Percentiles rank a stretch among this genome's conserved stretches.
These are phyloP conservation scores for Solanum hybrid DNA, from an alignment of 305 asterid species.

Conservation along the genomic window DNA sequence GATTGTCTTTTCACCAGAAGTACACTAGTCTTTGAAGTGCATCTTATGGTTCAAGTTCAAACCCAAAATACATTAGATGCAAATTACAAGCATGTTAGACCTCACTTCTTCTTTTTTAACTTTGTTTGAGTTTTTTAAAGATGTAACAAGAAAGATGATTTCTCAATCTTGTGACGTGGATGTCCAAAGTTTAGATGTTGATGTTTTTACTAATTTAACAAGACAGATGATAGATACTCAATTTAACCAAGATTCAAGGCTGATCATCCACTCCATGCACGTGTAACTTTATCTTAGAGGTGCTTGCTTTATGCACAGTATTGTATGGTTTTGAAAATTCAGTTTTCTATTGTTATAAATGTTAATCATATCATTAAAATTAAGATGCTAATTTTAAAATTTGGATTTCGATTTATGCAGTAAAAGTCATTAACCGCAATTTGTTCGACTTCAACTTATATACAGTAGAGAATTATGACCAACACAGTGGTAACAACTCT, in stretches of 20 bases:
- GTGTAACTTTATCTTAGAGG: not conserved
- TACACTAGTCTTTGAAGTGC: too few relatives aligned
- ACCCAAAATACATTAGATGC: not conserved
- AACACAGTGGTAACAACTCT: not conserved
- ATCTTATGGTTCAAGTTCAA: not conserved
- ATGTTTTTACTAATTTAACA: not conserved
- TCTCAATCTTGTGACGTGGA: not conserved
- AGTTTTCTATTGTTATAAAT: too few relatives aligned
- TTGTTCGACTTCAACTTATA: not conserved
- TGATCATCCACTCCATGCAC: not conserved
- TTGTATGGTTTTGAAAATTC: not conserved
- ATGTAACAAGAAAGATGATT: not conserved
- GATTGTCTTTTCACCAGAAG: not conserved
- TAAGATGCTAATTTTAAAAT: not conserved
- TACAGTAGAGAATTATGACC: not conserved
- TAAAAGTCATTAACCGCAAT: too few relatives aligned
- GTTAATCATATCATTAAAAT: too few relatives aligned
- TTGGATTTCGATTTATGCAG: not conserved
- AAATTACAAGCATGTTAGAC: not conserved
- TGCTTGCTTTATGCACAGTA: not conserved
- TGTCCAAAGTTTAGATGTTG: not conserved
- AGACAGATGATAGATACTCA: not conserved
- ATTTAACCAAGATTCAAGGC: not conserved
- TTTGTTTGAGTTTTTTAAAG: not conserved
- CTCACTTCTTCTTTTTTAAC: not conserved